These are phyloP conservation scores for Ambrosia hybrid DNA, from an alignment of 140 eudicot genomes.

Conservation along the genomic window DNA sequence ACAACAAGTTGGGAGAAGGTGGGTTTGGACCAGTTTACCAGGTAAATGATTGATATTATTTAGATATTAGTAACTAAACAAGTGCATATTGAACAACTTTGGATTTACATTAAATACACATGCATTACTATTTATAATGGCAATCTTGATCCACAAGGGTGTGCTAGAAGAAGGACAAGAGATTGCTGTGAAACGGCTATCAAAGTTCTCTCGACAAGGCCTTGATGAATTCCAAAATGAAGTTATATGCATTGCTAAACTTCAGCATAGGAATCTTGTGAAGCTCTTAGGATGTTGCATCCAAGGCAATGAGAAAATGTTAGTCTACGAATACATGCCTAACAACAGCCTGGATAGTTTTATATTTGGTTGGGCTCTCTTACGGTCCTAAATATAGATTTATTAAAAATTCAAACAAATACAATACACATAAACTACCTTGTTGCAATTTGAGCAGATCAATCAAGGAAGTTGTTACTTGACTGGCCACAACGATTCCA, in stretches of 20 bases:
- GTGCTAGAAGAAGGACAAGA: slow-evolving; percentile 16
- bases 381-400: neutral
- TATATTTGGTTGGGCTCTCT: slow-evolving; percentile 17
- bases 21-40: slow-evolving; percentile 10
- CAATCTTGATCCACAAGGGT: neutral
- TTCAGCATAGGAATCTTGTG: slow-evolving; percentile 58
- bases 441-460: neutral
- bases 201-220: slow-evolving; percentile 19
- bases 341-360: slow-evolving; percentile 31
- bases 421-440: neutral
- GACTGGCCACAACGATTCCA: slow-evolving; percentile 4
- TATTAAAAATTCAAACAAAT: neutral
- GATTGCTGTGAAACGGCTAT: slow-evolving; percentile 24
- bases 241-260: slow-evolving; percentile 41
- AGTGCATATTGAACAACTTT: neutral
- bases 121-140: neutral
- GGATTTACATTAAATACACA: no score
- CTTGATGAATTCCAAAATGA: slow-evolving; percentile 50
- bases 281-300: slow-evolving; percentile 57
- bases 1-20: slow-evolving; percentile 3
- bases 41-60: neutral
- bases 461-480: neutral
- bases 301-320: slow-evolving; percentile 11
- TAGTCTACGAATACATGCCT: slow-evolving; percentile 32
- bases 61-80: no score